These are phyloP conservation scores for Mortierella sp. DNA, from an alignment of 371 early-diverging fungal genomes.

Conservation along the genomic window DNA sequence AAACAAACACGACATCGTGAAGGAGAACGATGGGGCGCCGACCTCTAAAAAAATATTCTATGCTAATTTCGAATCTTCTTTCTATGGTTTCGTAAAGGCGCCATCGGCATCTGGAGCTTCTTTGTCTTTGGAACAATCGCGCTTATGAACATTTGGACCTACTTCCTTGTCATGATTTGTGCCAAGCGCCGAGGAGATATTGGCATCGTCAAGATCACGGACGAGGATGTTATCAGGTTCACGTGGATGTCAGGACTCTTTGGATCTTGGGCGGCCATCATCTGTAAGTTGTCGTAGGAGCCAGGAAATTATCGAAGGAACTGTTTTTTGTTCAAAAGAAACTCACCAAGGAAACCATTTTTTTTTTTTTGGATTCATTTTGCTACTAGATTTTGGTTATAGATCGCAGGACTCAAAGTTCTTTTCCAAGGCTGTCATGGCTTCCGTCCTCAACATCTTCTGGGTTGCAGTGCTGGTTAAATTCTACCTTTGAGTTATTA, in stretches of 20 bases:
- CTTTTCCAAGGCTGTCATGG: conserved; percentile 16
- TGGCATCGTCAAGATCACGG: conserved; percentile 40
- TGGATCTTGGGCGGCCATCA: conserved; percentile 33
- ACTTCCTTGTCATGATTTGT: conserved; percentile 38
- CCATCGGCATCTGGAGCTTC: conserved; percentile 29
- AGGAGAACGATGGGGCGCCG: no score
- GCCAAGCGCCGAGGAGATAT: conserved; percentile 40
- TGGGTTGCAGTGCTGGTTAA: conserved; percentile 42
- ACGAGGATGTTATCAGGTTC: conserved; percentile 37
- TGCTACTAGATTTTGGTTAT: conserved; percentile 26
- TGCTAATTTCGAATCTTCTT: neutral
- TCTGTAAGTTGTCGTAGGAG: conserved; percentile 23
- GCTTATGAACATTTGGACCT: conserved; percentile 39
- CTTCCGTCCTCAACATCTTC: conserved; percentile 27
- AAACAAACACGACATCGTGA: no score
- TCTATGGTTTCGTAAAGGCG: conserved; percentile 5
- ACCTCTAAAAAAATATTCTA: neutral
- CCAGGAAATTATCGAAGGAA: no score
- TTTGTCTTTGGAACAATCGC: conserved; percentile 21
- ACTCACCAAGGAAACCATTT: no score
- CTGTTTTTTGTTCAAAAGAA: no score
- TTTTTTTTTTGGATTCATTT: neutral
- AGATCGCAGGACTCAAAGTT: conserved; percentile 27
- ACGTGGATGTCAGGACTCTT: conserved; percentile 44
- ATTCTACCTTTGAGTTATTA: conserved; percentile 25